A percentile compares a stretch with the other conserved stretches of the same genome.
phyloP scores from a whole-genome alignment of 495 filamentous ascomycete species.

The Annulohypoxylon moriforme region DNA sequence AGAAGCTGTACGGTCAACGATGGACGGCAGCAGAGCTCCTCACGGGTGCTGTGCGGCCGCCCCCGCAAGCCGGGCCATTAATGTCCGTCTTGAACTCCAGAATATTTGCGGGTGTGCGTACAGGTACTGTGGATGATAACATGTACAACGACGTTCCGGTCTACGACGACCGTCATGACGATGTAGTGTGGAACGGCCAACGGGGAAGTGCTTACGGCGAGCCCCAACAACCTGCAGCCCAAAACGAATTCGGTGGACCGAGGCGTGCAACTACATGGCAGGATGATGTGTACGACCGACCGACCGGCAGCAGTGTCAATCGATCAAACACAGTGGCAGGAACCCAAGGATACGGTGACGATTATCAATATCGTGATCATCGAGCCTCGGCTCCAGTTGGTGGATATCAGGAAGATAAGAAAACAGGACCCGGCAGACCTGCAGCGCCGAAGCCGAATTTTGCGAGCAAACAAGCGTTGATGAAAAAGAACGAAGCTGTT shows the following conservation, averaged over 20 bases:
- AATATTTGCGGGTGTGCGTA: slow-evolving; percentile 76
- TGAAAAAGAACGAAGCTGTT: slow-evolving; percentile 85
- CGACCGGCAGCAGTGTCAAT: slow-evolving; percentile 60
- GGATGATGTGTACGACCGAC: slow-evolving; percentile 87
- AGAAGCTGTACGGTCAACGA: slow-evolving; percentile 88
- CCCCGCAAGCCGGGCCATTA: slow-evolving; percentile 83
- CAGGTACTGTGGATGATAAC: slow-evolving; percentile 58
- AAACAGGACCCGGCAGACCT: slow-evolving; percentile 69
- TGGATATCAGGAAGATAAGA: slow-evolving; percentile 50
- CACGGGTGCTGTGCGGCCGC: slow-evolving; percentile 78
- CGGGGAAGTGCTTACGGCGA: slow-evolving; percentile 82
- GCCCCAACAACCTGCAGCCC: slow-evolving; percentile 64
- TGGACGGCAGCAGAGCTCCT: slow-evolving; percentile 87
- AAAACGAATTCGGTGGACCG: slow-evolving; percentile 74
- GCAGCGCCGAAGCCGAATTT: slow-evolving; percentile 91
- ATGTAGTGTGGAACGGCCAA: slow-evolving; percentile 91
- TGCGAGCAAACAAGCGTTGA: slow-evolving; percentile 66
- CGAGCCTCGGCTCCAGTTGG: slow-evolving; percentile 55
- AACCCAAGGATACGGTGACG: slow-evolving; percentile 56
- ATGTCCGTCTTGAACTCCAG: slow-evolving; percentile 85
- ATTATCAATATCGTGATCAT: slow-evolving; percentile 72
- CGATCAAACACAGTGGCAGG: slow-evolving; percentile 56
- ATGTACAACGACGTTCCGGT: slow-evolving; percentile 98
- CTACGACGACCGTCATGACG: slow-evolving; percentile 88
- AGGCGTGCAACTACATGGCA: slow-evolving; percentile 84